Evolutionary conservation across 768 basidiomycete species (phyloP).

Genomic region (Amanita fuliginea): DNA sequence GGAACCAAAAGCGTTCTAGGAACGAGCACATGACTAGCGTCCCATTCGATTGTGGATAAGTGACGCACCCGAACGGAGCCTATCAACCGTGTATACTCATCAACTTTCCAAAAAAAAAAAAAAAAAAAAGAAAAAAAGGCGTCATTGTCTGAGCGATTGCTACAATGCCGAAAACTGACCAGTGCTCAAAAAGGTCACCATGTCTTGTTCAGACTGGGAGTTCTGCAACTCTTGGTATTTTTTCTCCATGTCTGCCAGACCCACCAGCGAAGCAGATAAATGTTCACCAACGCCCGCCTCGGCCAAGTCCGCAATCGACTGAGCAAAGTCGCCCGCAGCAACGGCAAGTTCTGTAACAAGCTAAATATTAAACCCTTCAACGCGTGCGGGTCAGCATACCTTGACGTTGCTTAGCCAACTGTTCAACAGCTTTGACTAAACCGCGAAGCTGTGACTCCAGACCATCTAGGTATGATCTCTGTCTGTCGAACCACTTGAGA

Average conservation of each 20-base stretch:
- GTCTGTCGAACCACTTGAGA: slow-evolving; percentile 84
- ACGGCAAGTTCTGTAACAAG: slow-evolving; percentile 46
- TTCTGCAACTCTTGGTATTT: slow-evolving; percentile 67
- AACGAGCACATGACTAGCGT: neutral
- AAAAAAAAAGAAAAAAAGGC: neutral
- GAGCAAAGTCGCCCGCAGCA: slow-evolving; percentile 72
- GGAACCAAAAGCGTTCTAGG: slow-evolving; percentile 76
- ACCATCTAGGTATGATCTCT: slow-evolving; percentile 76
- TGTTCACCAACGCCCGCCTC: slow-evolving; percentile 67
- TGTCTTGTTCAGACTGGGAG: slow-evolving; percentile 72
- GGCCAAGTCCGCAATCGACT: slow-evolving; percentile 57
- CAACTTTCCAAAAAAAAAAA: slow-evolving; percentile 29
- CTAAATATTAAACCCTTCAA: neutral
- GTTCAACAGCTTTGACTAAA: slow-evolving; percentile 78
- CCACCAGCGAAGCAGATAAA: slow-evolving; percentile 57
- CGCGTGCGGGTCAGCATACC: slow-evolving; percentile 29
- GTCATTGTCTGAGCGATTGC: neutral
- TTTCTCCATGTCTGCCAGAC: slow-evolving; percentile 64
- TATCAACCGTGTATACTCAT: slow-evolving; percentile 91
- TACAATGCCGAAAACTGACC: slow-evolving; percentile 24
- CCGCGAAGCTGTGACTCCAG: slow-evolving; percentile 84
- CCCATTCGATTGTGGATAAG: neutral
- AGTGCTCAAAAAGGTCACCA: slow-evolving; percentile 70
- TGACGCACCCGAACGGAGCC: slow-evolving; percentile 69
- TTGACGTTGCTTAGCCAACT: slow-evolving; percentile 72